A percentile compares a stretch with the other conserved stretches of the same genome.
Conservation (phyloP, 2,329 filamentous ascomycete species). For the Aureobasidium mangrovei region DNA sequence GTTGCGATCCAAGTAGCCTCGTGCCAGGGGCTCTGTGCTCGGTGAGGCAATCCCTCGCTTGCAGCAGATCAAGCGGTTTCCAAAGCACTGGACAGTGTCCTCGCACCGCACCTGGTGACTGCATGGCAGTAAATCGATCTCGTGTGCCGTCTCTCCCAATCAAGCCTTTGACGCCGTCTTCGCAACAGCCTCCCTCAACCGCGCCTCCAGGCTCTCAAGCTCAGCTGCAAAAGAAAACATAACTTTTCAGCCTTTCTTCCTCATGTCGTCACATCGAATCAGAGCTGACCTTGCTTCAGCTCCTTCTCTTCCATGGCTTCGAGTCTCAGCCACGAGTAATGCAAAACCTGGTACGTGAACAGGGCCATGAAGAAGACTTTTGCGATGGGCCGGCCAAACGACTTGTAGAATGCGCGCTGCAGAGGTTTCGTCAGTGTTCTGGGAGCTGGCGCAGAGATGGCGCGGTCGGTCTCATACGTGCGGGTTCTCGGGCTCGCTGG, state of each 20-base stretch:
- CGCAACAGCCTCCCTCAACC: neutral
- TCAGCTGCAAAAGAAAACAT: neutral
- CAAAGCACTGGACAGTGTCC: no score
- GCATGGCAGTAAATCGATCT: no score
- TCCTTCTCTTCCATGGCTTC: conserved; percentile 61
- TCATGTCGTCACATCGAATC: neutral
- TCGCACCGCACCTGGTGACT: no score
- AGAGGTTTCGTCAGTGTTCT: neutral
- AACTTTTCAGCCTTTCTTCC: neutral
- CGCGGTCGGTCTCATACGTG: neutral
- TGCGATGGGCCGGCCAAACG: conserved; percentile 61
- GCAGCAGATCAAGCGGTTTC: no score
- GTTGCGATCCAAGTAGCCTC: no score
- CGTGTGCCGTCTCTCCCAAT: neutral
- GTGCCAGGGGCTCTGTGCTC: no score
- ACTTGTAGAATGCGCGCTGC: conserved; percentile 62
- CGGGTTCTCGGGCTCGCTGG: conserved; percentile 7
- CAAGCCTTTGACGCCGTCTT: neutral
- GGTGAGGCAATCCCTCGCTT: no score
- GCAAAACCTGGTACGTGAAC: conserved; percentile 68
- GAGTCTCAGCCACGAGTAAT: conserved; percentile 66
- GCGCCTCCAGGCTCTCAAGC: neutral
- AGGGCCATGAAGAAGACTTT: conserved; percentile 68
- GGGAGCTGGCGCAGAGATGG: neutral
- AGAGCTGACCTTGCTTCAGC: conserved; percentile 44